Evolutionary conservation across 805 yeast species (phyloP).

Genomic region (Peterozyma xylosa): DNA sequence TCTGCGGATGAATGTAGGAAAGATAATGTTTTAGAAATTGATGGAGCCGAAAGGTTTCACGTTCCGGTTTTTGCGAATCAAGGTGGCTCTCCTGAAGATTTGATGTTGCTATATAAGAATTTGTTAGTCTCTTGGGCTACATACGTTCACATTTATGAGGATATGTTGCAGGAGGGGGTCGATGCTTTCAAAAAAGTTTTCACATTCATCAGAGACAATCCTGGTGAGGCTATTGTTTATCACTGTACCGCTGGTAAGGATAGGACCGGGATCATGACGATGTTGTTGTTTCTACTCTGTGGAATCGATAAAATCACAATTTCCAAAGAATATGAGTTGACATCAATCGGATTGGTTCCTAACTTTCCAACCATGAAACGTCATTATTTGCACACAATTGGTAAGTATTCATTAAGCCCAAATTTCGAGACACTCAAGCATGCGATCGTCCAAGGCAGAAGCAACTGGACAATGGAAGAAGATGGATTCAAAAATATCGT

Average conservation of each 20-base stretch:
- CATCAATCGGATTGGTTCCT: constrained; percentile 54
- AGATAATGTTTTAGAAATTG: constrained; percentile 36
- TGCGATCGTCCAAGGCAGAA: constrained; percentile 27
- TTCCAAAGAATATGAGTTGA: constrained; percentile 72
- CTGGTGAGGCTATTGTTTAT: constrained; percentile 45
- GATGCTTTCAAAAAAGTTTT: constrained; percentile 43
- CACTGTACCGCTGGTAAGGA: constrained; percentile 89
- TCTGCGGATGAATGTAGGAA: constrained; percentile 46
- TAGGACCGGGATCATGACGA: constrained; percentile 69
- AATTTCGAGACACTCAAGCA: constrained; percentile 11
- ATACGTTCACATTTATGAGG: constrained; percentile 54
- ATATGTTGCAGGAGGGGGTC: constrained; percentile 44
- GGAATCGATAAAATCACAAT: constrained; percentile 63
- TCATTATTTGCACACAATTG: constrained; percentile 20
- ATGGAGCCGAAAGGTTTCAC: constrained; percentile 40
- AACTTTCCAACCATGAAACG: constrained; percentile 31
- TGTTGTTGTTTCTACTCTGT: constrained; percentile 53
- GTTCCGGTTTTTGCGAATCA: constrained; percentile 46
- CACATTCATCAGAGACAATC: constrained; percentile 45
- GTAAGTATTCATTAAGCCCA: constrained; percentile 12
- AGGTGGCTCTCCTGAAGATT: constrained; percentile 58
- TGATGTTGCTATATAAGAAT: constrained; percentile 46
- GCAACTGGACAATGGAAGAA: constrained; percentile 31
- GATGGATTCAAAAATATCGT: constrained; percentile 56
- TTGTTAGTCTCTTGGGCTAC: constrained; percentile 55